Percentiles rank a stretch among this genome's conserved stretches.
These are phyloP conservation scores for Diplodia intermedia DNA, from an alignment of 2,329 filamentous ascomycete species.

Conservation along the genomic window DNA sequence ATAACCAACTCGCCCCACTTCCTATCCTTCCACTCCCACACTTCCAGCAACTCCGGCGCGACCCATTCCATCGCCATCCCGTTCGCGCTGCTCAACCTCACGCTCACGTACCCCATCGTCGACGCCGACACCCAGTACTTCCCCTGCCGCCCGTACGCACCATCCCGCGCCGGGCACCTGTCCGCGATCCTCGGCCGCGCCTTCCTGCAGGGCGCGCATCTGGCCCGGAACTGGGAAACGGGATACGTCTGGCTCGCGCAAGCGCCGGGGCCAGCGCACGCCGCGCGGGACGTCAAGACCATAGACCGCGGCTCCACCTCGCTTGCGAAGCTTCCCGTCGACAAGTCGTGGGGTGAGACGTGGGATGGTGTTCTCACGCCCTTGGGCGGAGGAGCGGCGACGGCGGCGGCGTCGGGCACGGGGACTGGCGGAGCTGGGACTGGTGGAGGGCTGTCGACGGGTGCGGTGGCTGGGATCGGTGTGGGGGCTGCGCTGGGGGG, in stretches of 20 bases:
- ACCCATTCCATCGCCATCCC: slow-evolving; percentile 55
- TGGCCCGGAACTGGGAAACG: slow-evolving; percentile 38
- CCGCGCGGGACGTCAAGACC: neutral
- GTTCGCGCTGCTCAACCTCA: slow-evolving; percentile 47
- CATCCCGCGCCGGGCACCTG: neutral
- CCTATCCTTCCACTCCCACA: slow-evolving; percentile 51
- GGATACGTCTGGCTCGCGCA: neutral
- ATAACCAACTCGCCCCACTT: slow-evolving; percentile 54
- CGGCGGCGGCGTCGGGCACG: neutral
- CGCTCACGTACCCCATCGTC: slow-evolving; percentile 49
- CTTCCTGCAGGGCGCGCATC: slow-evolving; percentile 57
- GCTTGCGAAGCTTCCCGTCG: neutral
- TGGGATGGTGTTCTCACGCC: slow-evolving; percentile 9
- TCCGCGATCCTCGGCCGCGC: slow-evolving; percentile 50
- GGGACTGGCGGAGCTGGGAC: too few relatives aligned
- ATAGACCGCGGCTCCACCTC: neutral
- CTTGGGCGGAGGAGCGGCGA: neutral
- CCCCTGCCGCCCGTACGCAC: slow-evolving; percentile 47
- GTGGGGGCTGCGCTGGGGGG: too few relatives aligned
- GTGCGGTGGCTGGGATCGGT: too few relatives aligned
- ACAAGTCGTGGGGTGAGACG: neutral
- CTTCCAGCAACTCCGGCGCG: slow-evolving; percentile 36
- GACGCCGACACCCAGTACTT: slow-evolving; percentile 49
- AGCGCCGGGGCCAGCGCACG: neutral
- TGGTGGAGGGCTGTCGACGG: too few relatives aligned